phyloP scores from a whole-genome alignment of 2,329 filamentous ascomycete species.

The Aspergillus thermomutatus region DNA sequence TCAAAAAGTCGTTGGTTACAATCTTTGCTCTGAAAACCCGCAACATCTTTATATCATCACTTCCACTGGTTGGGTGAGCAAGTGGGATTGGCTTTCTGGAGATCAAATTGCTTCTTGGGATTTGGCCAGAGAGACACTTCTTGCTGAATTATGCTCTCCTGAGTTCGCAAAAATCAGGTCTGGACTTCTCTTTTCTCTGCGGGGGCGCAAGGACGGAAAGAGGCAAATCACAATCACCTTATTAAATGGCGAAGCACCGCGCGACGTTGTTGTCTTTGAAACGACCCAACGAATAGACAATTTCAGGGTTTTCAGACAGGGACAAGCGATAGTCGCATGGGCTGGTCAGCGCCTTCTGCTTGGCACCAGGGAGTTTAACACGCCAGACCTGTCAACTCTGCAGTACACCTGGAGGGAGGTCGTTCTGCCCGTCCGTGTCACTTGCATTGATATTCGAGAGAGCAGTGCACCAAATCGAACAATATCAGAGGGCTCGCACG shows the following conservation, averaged over 20 bases:
- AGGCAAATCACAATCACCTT: slow-evolving; percentile 29
- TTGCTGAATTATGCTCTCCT: slow-evolving; percentile 21
- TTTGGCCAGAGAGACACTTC: slow-evolving; percentile 34
- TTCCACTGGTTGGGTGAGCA: slow-evolving; percentile 48
- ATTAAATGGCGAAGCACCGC: slow-evolving; percentile 18
- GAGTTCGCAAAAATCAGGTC: slow-evolving; percentile 19
- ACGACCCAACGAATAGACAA: slow-evolving; percentile 26
- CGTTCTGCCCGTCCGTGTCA: slow-evolving; percentile 59
- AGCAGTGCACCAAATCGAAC: slow-evolving; percentile 25
- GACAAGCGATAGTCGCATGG: slow-evolving; percentile 37
- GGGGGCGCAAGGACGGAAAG: slow-evolving; percentile 36
- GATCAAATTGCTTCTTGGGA: slow-evolving; percentile 44
- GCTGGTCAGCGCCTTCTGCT: slow-evolving; percentile 53
- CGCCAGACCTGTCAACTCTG: slow-evolving; percentile 31
- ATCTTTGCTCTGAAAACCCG: slow-evolving; percentile 49
- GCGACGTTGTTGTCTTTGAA: slow-evolving; percentile 26
- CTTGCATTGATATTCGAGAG: slow-evolving; percentile 62
- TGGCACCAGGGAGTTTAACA: slow-evolving; percentile 48
- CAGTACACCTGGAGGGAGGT: slow-evolving; percentile 55
- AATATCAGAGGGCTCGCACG: slow-evolving; percentile 9
- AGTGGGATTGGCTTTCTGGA: slow-evolving; percentile 58
- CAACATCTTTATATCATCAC: slow-evolving; percentile 54
- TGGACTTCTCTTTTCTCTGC: slow-evolving; percentile 40
- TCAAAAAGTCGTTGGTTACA: slow-evolving; percentile 50
- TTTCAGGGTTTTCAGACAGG: slow-evolving; percentile 28